Conservation (phyloP, 352 stramenopile species). For the Globisporangium takayamanum region DNA sequence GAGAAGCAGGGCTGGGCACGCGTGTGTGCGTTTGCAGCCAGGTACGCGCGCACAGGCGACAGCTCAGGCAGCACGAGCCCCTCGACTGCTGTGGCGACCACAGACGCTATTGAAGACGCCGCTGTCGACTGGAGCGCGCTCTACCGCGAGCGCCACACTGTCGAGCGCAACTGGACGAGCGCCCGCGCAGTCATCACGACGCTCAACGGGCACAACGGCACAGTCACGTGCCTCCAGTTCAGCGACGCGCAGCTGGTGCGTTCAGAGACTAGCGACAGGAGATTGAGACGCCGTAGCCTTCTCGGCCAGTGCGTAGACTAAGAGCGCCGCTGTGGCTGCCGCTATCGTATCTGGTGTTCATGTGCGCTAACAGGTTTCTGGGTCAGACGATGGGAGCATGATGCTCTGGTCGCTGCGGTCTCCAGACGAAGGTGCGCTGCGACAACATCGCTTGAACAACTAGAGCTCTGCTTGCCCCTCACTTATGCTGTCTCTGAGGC, state of each 20-base stretch:
- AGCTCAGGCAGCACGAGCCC: background rate
- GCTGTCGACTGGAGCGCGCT: conserved; percentile 10
- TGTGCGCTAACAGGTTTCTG: conserved; percentile 14
- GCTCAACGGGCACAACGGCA: conserved; percentile 21
- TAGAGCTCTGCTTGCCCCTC: too few relatives aligned
- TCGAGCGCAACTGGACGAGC: conserved; percentile 19
- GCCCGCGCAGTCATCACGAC: conserved; percentile 23
- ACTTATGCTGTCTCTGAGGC: too few relatives aligned
- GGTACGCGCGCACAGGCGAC: background rate
- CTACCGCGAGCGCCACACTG: conserved; percentile 20
- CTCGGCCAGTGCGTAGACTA: background rate
- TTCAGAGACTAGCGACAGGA: background rate
- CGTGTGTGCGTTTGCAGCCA: conserved; percentile 10
- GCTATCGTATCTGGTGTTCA: background rate
- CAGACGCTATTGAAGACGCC: background rate
- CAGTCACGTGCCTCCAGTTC: conserved; percentile 25
- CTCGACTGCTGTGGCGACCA: background rate
- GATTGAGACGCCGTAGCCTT: too few relatives aligned
- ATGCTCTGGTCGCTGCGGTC: conserved; percentile 25
- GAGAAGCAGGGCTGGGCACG: conserved; percentile 7
- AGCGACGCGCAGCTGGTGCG: conserved; percentile 13
- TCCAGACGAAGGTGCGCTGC: conserved; percentile 11
- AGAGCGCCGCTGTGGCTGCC: background rate
- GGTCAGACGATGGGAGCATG: conserved; percentile 26
- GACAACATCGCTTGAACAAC: background rate